These are phyloP conservation scores for Pestalotiopsis sp. DNA, from an alignment of 2,329 filamentous ascomycete species.

Conservation along the genomic window DNA sequence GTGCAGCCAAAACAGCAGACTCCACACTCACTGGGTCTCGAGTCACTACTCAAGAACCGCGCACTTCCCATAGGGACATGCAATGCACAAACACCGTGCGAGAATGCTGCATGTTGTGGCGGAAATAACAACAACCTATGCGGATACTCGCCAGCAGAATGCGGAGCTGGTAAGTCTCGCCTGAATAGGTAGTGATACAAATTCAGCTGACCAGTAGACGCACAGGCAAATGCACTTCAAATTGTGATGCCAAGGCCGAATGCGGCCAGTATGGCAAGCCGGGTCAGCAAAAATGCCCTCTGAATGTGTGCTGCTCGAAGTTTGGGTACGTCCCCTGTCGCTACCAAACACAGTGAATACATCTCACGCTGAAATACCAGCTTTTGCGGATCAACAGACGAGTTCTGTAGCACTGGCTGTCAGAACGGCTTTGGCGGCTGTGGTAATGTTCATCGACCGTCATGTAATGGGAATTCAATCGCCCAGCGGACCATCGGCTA, in stretches of 20 bases:
- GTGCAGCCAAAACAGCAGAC: background rate
- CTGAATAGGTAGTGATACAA: no score
- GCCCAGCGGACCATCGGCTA: background rate
- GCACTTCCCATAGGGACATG: conserved; percentile 15
- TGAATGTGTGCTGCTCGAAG: conserved; percentile 26
- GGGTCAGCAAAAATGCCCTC: background rate
- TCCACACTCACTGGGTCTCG: background rate
- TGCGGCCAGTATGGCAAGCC: background rate
- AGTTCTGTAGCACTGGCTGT: conserved; percentile 18
- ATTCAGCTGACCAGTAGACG: background rate
- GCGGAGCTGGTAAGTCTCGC: conserved; percentile 17
- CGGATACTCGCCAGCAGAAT: conserved; percentile 14
- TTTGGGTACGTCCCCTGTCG: conserved; percentile 9
- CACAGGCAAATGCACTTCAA: conserved; percentile 1
- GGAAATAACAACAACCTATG: conserved; percentile 12
- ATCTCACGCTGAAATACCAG: background rate
- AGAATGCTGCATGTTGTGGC: conserved; percentile 27
- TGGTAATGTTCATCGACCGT: background rate
- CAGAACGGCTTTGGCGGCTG: background rate
- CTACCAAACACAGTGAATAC: background rate
- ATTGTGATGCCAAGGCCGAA: conserved; percentile 9
- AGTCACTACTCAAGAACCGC: background rate
- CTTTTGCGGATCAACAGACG: conserved; percentile 24
- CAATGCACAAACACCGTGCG: conserved; percentile 19
- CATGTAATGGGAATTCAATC: background rate